Evolutionary conservation across 2,329 filamentous ascomycete species (phyloP).

Genomic region (Emericellopsis atlantica): DNA sequence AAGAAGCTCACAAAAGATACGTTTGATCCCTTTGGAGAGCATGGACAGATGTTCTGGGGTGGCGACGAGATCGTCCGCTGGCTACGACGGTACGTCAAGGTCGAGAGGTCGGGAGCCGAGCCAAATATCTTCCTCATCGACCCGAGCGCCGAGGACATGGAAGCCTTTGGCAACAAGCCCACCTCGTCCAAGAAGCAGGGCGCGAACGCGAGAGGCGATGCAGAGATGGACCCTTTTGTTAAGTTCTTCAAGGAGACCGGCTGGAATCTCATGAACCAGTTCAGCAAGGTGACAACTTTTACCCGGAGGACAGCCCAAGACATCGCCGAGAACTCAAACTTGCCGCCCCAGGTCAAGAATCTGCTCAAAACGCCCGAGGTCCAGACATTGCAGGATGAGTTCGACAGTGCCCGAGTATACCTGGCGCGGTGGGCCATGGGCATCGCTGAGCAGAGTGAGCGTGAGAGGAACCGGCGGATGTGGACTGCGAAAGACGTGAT

Average conservation of each 20-base stretch:
- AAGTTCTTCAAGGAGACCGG: constrained; percentile 90
- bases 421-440: constrained; percentile 97
- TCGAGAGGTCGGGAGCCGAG: constrained; percentile 77
- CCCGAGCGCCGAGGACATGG: constrained; percentile 70
- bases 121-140: constrained; percentile 87
- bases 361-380: constrained; percentile 87
- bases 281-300: constrained; percentile 95
- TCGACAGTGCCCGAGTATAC: constrained; percentile 90
- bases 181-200: constrained; percentile 21
- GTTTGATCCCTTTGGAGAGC: constrained; percentile 82
- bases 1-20: constrained; percentile 72
- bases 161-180: constrained; percentile 61
- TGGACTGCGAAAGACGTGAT: constrained; percentile 90
- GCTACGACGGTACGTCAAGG: constrained; percentile 70
- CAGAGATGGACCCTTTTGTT: constrained; percentile 80
- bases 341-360: constrained; percentile 78
- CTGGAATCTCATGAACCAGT: constrained; percentile 93
- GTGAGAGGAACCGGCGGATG: constrained; percentile 71
- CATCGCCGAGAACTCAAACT: constrained; percentile 76
- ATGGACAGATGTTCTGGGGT: constrained; percentile 89
- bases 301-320: constrained; percentile 86
- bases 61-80: constrained; percentile 90
- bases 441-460: constrained; percentile 91
- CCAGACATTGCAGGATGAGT: constrained; percentile 90
- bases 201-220: constrained; percentile 32